phyloP scores from a whole-genome alignment of 2,329 filamentous ascomycete species.

The Claviceps quebecensis region DNA sequence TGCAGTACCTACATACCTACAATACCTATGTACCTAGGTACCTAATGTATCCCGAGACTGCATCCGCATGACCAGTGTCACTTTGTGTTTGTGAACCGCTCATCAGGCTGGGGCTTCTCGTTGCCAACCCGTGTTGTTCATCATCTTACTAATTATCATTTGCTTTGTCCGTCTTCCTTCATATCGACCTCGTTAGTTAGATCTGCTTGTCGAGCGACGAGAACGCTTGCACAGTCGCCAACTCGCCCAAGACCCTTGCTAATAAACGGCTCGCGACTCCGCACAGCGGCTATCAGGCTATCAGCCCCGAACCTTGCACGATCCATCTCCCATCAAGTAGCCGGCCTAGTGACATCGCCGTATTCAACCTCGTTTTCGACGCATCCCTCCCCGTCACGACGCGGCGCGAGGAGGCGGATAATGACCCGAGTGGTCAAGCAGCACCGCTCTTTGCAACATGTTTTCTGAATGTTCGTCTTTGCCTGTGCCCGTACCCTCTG shows the following conservation, averaged over 20 bases:
- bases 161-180: not conserved
- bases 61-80: no score
- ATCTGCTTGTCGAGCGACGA: not conserved
- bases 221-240: not conserved
- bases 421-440: conserved; percentile 13
- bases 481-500: not conserved
- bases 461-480: conserved; percentile 67
- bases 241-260: not conserved
- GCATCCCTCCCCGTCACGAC: not conserved
- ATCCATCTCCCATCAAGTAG: not conserved
- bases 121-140: not conserved
- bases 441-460: conserved; percentile 16
- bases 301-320: not conserved
- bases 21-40: no score
- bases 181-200: not conserved
- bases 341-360: not conserved
- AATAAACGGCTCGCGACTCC: not conserved
- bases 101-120: not conserved
- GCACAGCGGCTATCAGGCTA: not conserved
- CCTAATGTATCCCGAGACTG: no score
- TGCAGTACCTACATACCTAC: no score
- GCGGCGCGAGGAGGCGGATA: conserved; percentile 20
- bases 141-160: not conserved
- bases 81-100: no score
- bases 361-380: not conserved